Conservation (phyloP, 2,329 filamentous ascomycete species). For the Dactylellina parvicollis region DNA sequence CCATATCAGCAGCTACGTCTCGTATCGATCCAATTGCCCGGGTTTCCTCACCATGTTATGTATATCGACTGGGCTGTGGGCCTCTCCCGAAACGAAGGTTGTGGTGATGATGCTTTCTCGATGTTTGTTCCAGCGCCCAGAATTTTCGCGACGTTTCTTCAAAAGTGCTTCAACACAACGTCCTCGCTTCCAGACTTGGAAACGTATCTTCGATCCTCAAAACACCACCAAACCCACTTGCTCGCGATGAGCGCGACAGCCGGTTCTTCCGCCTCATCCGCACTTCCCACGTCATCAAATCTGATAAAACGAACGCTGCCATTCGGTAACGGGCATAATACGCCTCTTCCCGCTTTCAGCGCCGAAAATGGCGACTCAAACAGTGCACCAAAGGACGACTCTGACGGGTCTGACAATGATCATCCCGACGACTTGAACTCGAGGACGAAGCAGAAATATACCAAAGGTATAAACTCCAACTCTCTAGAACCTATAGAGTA, state of each 20-base stretch:
- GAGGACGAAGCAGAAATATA: conserved; percentile 84
- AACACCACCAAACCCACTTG: background rate
- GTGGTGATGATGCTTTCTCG: background rate
- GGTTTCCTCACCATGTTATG: conserved; percentile 26
- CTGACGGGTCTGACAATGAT: conserved; percentile 54
- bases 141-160: conserved; percentile 11
- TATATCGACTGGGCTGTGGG: background rate
- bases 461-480: conserved; percentile 71
- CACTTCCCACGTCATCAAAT: conserved; percentile 8
- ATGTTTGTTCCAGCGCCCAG: conserved; percentile 16
- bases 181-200: conserved; percentile 4
- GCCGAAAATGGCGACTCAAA: conserved; percentile 33
- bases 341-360: conserved; percentile 13
- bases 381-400: conserved; percentile 53
- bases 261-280: conserved; percentile 36
- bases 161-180: conserved; percentile 27
- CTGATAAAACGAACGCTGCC: conserved; percentile 25
- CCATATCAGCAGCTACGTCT: conserved; percentile 6
- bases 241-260: conserved; percentile 50
- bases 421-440: conserved; percentile 80
- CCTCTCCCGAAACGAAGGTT: background rate
- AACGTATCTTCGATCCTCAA: background rate
- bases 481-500: background rate
- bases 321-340: conserved; percentile 38
- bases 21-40: background rate